Conservation (phyloP, 208 protist genomes). For the Leptomonas pyrrhocoris region DNA sequence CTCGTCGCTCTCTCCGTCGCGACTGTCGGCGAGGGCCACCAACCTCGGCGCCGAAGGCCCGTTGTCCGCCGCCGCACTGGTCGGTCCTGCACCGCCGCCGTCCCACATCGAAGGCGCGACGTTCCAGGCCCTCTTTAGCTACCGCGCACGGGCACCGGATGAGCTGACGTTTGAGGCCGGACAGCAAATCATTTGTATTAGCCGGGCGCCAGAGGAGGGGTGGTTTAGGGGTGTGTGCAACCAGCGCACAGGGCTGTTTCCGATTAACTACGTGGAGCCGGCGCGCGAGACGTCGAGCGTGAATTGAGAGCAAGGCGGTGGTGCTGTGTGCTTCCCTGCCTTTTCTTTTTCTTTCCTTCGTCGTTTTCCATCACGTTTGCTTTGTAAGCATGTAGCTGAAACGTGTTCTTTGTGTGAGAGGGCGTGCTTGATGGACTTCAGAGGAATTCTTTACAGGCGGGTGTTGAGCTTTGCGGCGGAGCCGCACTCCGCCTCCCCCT, state of each 20-base stretch:
- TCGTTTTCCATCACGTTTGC: not conserved
- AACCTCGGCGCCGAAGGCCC: not conserved
- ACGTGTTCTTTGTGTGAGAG: no score
- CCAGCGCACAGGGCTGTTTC: constrained; percentile 88
- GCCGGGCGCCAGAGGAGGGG: constrained; percentile 80
- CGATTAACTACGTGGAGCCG: constrained; percentile 85
- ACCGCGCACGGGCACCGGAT: constrained; percentile 80
- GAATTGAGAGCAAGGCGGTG: constrained; percentile 2
- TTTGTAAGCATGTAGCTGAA: no score
- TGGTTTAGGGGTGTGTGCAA: constrained; percentile 91
- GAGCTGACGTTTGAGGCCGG: constrained; percentile 85
- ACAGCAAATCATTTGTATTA: constrained; percentile 80
- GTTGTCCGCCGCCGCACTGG: constrained; percentile 2
- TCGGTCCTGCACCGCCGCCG: constrained; percentile 17
- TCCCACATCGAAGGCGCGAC: constrained; percentile 70
- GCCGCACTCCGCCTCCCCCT: no score
- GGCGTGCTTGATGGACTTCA: no score
- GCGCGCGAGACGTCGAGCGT: constrained; percentile 9
- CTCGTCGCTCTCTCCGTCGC: constrained; percentile 15
- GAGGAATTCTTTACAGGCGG: no score
- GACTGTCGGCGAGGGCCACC: constrained; percentile 1
- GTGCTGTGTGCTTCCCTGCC: constrained; percentile 12
- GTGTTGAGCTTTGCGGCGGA: no score
- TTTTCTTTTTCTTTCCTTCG: constrained; percentile 9
- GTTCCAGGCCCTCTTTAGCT: constrained; percentile 75